phyloP scores from a whole-genome alignment of 257 asterid genomes.

The Penstemon barbatus region DNA sequence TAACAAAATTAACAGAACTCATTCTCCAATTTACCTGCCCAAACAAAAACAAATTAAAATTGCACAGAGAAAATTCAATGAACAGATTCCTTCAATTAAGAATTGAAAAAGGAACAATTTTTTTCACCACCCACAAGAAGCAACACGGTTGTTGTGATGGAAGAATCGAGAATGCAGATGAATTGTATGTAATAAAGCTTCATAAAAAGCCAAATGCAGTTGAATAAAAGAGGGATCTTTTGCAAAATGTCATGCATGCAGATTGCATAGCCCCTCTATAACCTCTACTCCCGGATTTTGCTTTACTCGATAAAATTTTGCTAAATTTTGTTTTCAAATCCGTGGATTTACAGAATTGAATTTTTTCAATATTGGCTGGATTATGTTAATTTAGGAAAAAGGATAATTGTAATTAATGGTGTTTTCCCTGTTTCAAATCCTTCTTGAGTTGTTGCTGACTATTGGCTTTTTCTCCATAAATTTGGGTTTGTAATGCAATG shows the following conservation, averaged over 20 bases:
- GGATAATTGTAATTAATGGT: conserved; percentile 20
- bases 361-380: conserved; percentile 2
- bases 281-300: conserved; percentile 27
- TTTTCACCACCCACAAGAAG: conserved; percentile 21
- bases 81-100: not conserved
- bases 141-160: conserved; percentile 4
- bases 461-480: conserved; percentile 6
- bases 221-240: conserved; percentile 27
- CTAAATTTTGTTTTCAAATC: conserved; percentile 36
- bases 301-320: conserved; percentile 24
- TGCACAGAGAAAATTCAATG: not conserved
- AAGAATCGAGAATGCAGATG: conserved; percentile 20
- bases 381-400: not conserved
- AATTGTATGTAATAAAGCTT: conserved; percentile 9
- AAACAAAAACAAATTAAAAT: not conserved
- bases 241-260: conserved; percentile 38
- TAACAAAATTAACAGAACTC: conserved; percentile 38
- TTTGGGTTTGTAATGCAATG: conserved; percentile 1
- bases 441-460: not conserved
- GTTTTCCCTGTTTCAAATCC: too few relatives aligned
- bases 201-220: conserved; percentile 25
- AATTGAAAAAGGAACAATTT: not conserved
- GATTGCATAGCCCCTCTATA: conserved; percentile 27
- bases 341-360: conserved; percentile 24
- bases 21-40: conserved; percentile 29